Base-by-base conservation (phyloP, 2,329 filamentous ascomycete genomes). In the Ophiostoma sp. region DNA sequence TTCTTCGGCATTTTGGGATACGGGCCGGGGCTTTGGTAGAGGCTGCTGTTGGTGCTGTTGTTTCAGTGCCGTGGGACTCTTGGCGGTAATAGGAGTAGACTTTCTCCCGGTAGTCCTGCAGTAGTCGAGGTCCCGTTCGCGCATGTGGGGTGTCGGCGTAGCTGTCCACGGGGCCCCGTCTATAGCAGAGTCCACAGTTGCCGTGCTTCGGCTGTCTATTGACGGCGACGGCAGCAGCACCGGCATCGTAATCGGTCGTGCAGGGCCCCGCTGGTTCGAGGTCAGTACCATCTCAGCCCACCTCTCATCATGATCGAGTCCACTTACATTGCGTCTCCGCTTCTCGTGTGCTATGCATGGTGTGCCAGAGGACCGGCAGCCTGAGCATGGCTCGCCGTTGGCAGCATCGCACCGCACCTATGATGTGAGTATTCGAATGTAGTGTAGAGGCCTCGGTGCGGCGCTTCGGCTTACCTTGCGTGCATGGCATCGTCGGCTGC, bases 261-360 rank as follows among this genome's bases (percentile, higher is more conserved):
- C 67, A 2, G 69, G 69, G 9, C 69, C 69, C 41, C 69, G 64
- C 69, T 71, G 18, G 5, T 14, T 11, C 14, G 4, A 3, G 3
- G 60, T 68, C 9, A 60, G 64, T 36, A 4, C 14, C 4, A 1
- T 60, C 14, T 14, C 38, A 18, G 3, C 9, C 9, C 18, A 9
- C n/a, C n/a, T 27, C n/a, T 8, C 11, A 55, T 55, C n/a, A 62
- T 12, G 36, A 5, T 6, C 36, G 12, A n/a, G 38, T 14, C 2
- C 44, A 67, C 68, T 66, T 38, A 71, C 70, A 16, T 69, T 71
- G 12, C 67, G 68, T 40, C 70, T 65, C 63, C 70, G 67, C 67
- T 71, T 71, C 62, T 70, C 67, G n/a, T 71, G 68, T 41, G 70
- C 68, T 3, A 71, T 42, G 40, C 70, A 71, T 8, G 70, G 55